These are phyloP conservation scores for Aureobasidium subglaciale DNA, from an alignment of 2,329 filamentous ascomycete genomes.

Conservation along the genomic window DNA sequence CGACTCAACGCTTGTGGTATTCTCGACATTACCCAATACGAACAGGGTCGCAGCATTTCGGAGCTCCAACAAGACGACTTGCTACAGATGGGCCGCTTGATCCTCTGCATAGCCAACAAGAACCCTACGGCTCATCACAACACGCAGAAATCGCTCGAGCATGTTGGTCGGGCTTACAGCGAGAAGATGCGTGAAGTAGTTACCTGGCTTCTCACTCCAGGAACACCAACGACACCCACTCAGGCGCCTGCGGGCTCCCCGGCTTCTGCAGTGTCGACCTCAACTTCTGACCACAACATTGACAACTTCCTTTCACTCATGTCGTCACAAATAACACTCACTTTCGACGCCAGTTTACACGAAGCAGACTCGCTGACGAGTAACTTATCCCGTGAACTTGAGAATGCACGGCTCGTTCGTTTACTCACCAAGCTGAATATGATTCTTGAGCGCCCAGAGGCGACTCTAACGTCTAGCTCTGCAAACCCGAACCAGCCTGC, in stretches of 20 bases:
- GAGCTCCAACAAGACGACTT: conserved; percentile 88
- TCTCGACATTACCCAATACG: conserved; percentile 80
- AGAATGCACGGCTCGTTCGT: conserved; percentile 80
- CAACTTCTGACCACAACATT: conserved; percentile 57
- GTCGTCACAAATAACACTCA: conserved; percentile 65
- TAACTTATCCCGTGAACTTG: conserved; percentile 71
- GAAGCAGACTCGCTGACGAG: conserved; percentile 66
- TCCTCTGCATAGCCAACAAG: conserved; percentile 68
- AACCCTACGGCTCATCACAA: conserved; percentile 50
- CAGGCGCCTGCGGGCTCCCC: conserved; percentile 76
- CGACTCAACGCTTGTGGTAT: conserved; percentile 83
- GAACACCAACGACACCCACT: conserved; percentile 6
- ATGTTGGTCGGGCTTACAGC: conserved; percentile 69
- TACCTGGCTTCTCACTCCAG: conserved; percentile 68
- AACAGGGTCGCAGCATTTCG: conserved; percentile 57
- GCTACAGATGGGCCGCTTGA: conserved; percentile 71
- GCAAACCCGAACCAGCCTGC: conserved; percentile 26
- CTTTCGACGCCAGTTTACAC: conserved; percentile 73
- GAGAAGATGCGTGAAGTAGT: conserved; percentile 71
- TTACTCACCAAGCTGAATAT: conserved; percentile 76
- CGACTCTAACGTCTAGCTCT: conserved; percentile 46
- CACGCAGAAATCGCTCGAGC: conserved; percentile 63
- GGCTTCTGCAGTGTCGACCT: conserved; percentile 38
- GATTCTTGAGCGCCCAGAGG: conserved; percentile 81
- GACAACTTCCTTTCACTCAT: conserved; percentile 75